These are phyloP conservation scores for Kluyveromyces wickerhamii DNA, from an alignment of 805 yeast genomes.

Conservation along the genomic window DNA sequence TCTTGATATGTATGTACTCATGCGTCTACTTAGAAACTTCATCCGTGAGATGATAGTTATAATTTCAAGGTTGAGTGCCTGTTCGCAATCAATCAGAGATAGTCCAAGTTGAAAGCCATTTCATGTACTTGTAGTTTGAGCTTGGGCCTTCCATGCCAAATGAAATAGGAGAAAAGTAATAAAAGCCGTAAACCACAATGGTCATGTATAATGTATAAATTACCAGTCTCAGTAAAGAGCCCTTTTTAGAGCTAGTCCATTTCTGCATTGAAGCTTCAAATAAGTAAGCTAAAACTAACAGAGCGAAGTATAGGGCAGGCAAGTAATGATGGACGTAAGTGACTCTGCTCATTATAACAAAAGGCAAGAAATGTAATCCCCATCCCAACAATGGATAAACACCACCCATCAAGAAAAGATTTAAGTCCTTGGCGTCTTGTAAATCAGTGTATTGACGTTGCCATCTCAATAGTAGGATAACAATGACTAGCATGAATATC, in stretches of 20 bases:
- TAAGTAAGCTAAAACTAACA: slow-evolving; percentile 46
- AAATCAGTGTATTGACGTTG: slow-evolving; percentile 72
- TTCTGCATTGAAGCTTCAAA: slow-evolving; percentile 38
- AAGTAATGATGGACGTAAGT: slow-evolving; percentile 80
- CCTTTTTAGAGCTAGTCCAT: slow-evolving; percentile 24
- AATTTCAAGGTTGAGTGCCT: no score
- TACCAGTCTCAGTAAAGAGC: slow-evolving; percentile 18
- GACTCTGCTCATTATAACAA: slow-evolving; percentile 76
- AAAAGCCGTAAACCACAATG: slow-evolving; percentile 45
- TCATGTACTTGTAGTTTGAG: slow-evolving; percentile 34
- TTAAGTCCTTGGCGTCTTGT: slow-evolving; percentile 37
- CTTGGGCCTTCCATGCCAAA: slow-evolving; percentile 56
- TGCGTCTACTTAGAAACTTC: no score
- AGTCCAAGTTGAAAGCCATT: slow-evolving; percentile 45
- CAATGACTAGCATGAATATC: slow-evolving; percentile 41
- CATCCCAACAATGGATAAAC: slow-evolving; percentile 74
- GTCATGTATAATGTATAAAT: slow-evolving; percentile 37
- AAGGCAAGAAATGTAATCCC: slow-evolving; percentile 72
- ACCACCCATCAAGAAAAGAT: slow-evolving; percentile 60
- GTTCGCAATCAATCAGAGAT: slow-evolving; percentile 19
- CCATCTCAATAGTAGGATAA: slow-evolving; percentile 58
- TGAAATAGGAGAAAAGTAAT: slow-evolving; percentile 53
- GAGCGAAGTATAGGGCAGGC: slow-evolving; percentile 76
- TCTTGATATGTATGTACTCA: no score
- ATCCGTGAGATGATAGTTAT: no score